Percentiles rank a stretch among this genome's conserved stretches.
Conservation (phyloP, 2,329 filamentous ascomycete species). For the Lecanicillium sp. region DNA sequence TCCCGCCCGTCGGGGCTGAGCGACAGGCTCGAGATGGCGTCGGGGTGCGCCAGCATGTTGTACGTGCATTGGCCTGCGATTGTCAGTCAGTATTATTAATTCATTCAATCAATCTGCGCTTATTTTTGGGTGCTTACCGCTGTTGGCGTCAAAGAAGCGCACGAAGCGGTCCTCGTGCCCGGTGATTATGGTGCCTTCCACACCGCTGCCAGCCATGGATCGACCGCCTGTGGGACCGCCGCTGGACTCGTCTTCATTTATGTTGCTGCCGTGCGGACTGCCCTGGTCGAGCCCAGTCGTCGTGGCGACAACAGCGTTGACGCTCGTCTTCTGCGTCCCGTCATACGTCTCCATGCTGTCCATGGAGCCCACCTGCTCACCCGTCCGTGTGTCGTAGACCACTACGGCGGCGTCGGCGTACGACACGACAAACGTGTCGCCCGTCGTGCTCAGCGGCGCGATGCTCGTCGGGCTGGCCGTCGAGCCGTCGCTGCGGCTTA, state of each 20-base stretch:
- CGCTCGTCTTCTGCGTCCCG: conserved; percentile 67
- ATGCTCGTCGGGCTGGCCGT: conserved; percentile 84
- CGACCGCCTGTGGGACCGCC: conserved; percentile 73
- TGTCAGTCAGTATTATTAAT: conserved; percentile 17
- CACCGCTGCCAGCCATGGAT: conserved; percentile 63
- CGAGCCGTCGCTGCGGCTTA: conserved; percentile 59
- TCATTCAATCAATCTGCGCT: background rate
- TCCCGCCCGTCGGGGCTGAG: conserved; percentile 90
- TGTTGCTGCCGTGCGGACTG: conserved; percentile 45
- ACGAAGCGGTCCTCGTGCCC: conserved; percentile 96
- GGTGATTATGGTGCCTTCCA: conserved; percentile 91
- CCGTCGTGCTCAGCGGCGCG: conserved; percentile 73
- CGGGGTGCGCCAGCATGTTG: conserved; percentile 94
- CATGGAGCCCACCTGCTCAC: conserved; percentile 89
- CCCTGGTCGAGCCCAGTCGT: conserved; percentile 73
- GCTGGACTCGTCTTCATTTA: conserved; percentile 67
- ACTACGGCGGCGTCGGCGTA: conserved; percentile 87
- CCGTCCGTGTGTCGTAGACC: conserved; percentile 86
- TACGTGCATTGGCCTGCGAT: conserved; percentile 99
- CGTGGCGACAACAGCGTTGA: conserved; percentile 87
- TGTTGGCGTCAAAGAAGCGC: conserved; percentile 96
- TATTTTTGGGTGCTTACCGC: conserved; percentile 59
- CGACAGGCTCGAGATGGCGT: conserved; percentile 84
- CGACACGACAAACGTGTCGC: conserved; percentile 86
- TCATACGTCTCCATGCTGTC: conserved; percentile 92